Evolutionary conservation across 805 yeast genomes (phyloP), one percentile per base, ranked within the genome.

Genomic region (Candida golubevii): DNA sequence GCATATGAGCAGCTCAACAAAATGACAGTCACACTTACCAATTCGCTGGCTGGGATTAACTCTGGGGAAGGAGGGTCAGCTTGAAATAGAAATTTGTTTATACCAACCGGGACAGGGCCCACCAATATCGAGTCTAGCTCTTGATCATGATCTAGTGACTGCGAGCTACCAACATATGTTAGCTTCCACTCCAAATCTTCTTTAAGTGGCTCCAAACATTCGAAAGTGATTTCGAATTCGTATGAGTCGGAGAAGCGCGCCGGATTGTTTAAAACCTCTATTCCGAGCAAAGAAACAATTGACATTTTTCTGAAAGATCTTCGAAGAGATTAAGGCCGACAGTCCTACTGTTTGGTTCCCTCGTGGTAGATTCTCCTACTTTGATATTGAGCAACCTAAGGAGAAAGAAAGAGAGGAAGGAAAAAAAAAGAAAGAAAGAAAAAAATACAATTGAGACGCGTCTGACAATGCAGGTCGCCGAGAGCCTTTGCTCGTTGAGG

Each of bases 21-120:
- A 45, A 93, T 90, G 28, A 93, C 99, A 0, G 99, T 93, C 35
- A 93, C 98, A 49, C 91, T 82, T 11, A 93, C 97, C 50, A 93
- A 75, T 62, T 93, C 99, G 53, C 88, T 83, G 3, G 97, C 97
- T 0, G 99, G 99, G 53, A 93, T 93, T 54, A 90, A 67, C 55
- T 91, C 98, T 0, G 97, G 95, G 1, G 91, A 82, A 1, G 99
- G 99, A 0, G 99, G 96, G 58, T 95, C 98, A 0, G 98, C 97
- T 14, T 87, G 80, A 63, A 93, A 85, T 9, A 90, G 76, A 58
- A 93, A 93, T 65, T 91, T 89, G 61, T 93, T 93, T 34, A 91
- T 82, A 1, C 99, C 99, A 1, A 93, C 96, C 0, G 99, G 99
- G 2, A 93, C 96, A 0, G 99, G 99, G 0, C 99, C 99, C 4